Conservation (phyloP, 139 green algal genomes). For the Picochlorum sp. region DNA sequence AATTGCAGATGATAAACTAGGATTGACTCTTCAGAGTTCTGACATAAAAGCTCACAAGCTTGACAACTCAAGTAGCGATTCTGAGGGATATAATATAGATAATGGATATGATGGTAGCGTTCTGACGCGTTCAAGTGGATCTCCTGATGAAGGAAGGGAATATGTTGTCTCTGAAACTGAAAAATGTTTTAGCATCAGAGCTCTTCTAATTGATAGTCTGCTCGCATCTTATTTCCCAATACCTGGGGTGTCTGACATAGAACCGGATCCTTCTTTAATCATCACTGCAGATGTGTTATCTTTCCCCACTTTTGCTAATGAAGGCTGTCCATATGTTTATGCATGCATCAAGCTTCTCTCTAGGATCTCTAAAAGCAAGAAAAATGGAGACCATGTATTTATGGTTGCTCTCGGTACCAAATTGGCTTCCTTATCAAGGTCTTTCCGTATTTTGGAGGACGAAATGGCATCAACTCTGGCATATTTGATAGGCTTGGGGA, state of each 20-base stretch:
- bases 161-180: too few relatives aligned
- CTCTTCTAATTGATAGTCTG: neutral
- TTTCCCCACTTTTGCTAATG: neutral
- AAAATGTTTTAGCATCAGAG: neutral
- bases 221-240: neutral
- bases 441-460: too few relatives aligned
- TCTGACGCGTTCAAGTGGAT: too few relatives aligned
- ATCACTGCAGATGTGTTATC: conserved; percentile 15
- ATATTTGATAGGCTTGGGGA: too few relatives aligned
- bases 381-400: conserved; percentile 2
- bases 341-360: neutral
- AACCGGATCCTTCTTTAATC: neutral
- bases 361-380: neutral
- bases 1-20: too few relatives aligned
- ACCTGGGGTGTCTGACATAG: neutral
- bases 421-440: neutral
- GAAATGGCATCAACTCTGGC: too few relatives aligned
- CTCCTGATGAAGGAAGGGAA: too few relatives aligned
- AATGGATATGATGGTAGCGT: too few relatives aligned
- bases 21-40: too few relatives aligned
- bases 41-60: too few relatives aligned
- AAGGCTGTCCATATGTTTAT: neutral
- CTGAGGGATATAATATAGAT: too few relatives aligned
- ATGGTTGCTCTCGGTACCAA: conserved; percentile 1
- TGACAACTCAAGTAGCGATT: too few relatives aligned